Percentiles rank a stretch among this genome's conserved stretches.
phyloP scores from a whole-genome alignment of 208 protist species.

The Acanthamoeba triangularis region DNA sequence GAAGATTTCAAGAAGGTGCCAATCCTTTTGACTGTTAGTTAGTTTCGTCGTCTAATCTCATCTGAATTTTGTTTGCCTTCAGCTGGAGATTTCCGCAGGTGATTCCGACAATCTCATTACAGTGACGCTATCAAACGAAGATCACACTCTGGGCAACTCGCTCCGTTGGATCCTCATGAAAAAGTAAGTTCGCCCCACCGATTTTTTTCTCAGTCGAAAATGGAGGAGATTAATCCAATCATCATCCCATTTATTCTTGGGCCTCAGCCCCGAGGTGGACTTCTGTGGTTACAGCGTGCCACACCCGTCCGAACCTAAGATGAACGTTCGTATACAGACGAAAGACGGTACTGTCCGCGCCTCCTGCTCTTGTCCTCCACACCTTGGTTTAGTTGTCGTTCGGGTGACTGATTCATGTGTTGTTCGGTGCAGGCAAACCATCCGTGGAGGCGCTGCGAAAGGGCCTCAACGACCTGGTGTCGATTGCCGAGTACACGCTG shows the following conservation, averaged over 20 bases:
- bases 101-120: conserved; percentile 64
- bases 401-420: neutral
- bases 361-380: neutral
- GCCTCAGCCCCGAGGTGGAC: conserved; percentile 29
- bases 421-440: conserved; percentile 3
- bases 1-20: conserved; percentile 42
- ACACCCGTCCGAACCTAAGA: conserved; percentile 68
- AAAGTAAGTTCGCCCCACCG: conserved; percentile 46
- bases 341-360: conserved; percentile 10
- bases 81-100: conserved; percentile 20
- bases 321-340: conserved; percentile 61
- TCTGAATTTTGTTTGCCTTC: neutral
- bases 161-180: conserved; percentile 71
- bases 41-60: neutral
- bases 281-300: conserved; percentile 76
- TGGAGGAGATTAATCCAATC: neutral
- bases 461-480: conserved; percentile 61
- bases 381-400: too few relatives aligned
- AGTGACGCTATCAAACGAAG: conserved; percentile 10
- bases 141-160: conserved; percentile 73
- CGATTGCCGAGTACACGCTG: conserved; percentile 64
- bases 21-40: neutral
- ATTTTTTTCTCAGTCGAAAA: neutral
- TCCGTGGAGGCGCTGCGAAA: conserved; percentile 44
- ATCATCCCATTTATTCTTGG: neutral